Base-by-base conservation (phyloP, 345 rosid species). In the Rhizophora mangle region DNA sequence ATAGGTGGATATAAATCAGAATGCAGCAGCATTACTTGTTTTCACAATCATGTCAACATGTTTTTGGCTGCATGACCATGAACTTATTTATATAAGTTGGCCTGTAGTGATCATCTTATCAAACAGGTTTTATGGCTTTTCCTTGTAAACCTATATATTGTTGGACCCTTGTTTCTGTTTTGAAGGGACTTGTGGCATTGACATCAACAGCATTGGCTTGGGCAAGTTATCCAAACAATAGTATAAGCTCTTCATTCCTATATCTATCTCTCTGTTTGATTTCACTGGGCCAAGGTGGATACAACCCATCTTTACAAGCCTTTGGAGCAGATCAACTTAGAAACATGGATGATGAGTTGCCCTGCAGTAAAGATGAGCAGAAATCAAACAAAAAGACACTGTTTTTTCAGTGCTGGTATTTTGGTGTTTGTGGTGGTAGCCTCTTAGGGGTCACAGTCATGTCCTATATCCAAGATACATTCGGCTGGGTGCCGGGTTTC, bases 391-490 rank as follows among this genome's bases (percentile, higher is more conserved):
- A 71, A 69, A 94, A 86, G 82, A 79, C 80, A 30, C 36, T 58
- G 58, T 92, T 92, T 72, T 95, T 95, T 74, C 97, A 88, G n/a
- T 90, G 92, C 86, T 88, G 97, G 96, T 95, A 95, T 68, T 92
- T 92, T 66, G 96, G 92, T 64, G 84, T 90, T 15, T 95, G 97
- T 68, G 81, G 80, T 60, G 96, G 99, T 39, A 90, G 96, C 80
- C 92, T 92, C 66, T 60, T 90, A 76, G 99, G 99, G 68, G 91
- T 88, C 74, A 88, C 88, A 5, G 63, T 92, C 34, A 81, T 92
- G 93, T 88, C 97, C 57, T 95, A 87, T 77, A 81, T 92, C 46
- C 97, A 92, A 78, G 99, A 95, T 65, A 90, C 89, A 22, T 77
- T 86, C 32, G 96, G 99, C 57, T 95, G 99, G 99, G 92, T 87